Base-by-base conservation (phyloP, 2,329 filamentous ascomycete species). In the Aspergillus candidus region DNA sequence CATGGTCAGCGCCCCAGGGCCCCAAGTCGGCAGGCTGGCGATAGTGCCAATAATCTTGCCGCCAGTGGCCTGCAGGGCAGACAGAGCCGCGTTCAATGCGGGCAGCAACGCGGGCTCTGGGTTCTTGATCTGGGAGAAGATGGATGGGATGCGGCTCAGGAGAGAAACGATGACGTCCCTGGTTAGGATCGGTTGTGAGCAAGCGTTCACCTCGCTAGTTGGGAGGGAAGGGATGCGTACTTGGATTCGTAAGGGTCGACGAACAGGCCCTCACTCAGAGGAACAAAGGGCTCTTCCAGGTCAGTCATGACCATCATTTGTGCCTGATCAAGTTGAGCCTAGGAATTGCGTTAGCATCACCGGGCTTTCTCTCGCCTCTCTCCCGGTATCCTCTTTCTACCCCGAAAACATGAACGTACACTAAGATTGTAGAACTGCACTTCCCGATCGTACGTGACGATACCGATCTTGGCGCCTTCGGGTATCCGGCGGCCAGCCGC, bases 221-320 rank as follows among this genome's bases (percentile, higher is more conserved):
- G 2, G 27, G 11, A 13, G 29, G 13, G n/a, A 30, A 30, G 6
- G 10, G 11, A 4, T 22, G 17, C 72, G 43, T 70, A 80, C 74
- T 85, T 91, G 36, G 88, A 93, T 65, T 95, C 88, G 56, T 89
- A 83, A 2, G 93, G 89, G 65, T 98, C 91, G 12, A 97, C 91
- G 64, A 97, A 97, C 8, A 98, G 75, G 12, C 91, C 90, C 46
- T 94, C 86, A 51, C 86, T 88, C 13, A 98, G 74, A 3, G 93
- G 90, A 12, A 97, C 82, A 63, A 98, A 98, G 0, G 93, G 93
- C 54, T 98, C 93, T 58, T 97, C 90, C 38, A 98, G 78, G 62
- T 98, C 93, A 3, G 93, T 87, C 88, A 98, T 95, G 40, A 98
- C 90, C 74, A 98, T 81, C 88, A 98, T 96, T 62, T 98, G 93